Percentiles rank a stretch among this genome's conserved stretches.
These are phyloP conservation scores for Globisporangium iwayamae DNA, from an alignment of 352 stramenopile genomes.

Conservation along the genomic window DNA sequence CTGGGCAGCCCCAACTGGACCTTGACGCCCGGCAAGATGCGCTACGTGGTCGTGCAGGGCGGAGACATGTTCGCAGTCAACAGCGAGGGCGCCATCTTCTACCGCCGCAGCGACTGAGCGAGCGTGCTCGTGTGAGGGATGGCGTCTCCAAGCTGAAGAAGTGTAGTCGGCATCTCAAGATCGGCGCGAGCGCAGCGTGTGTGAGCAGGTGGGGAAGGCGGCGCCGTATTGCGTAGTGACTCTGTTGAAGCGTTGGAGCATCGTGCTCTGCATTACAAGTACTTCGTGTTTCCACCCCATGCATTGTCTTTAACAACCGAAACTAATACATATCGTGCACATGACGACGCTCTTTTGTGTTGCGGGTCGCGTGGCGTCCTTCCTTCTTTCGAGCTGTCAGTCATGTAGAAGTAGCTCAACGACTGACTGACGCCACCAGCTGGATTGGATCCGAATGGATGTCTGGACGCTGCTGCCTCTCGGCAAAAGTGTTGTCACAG, in stretches of 20 bases:
- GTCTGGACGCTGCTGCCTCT: not conserved
- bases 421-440: not conserved
- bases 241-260: not conserved
- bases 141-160: not conserved
- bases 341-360: not conserved
- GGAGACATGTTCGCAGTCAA: slow-evolving; percentile 16
- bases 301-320: not conserved
- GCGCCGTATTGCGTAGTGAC: not conserved
- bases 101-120: slow-evolving; percentile 5
- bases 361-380: not conserved
- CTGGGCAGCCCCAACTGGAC: slow-evolving; percentile 13
- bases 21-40: slow-evolving; percentile 6
- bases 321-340: slow-evolving; percentile 4
- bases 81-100: slow-evolving; percentile 8
- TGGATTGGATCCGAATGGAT: slow-evolving; percentile 3
- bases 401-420: slow-evolving; percentile 6
- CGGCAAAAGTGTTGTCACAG: not conserved
- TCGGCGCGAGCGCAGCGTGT: not conserved
- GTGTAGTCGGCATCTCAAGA: no score
- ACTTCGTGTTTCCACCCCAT: not conserved
- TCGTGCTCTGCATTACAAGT: not conserved
- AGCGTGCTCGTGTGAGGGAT: not conserved
- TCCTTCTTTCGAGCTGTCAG: not conserved
- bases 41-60: slow-evolving; percentile 7
- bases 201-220: not conserved